phyloP scores from a whole-genome alignment of 139 green algal species.

The Gonium pectorale region DNA sequence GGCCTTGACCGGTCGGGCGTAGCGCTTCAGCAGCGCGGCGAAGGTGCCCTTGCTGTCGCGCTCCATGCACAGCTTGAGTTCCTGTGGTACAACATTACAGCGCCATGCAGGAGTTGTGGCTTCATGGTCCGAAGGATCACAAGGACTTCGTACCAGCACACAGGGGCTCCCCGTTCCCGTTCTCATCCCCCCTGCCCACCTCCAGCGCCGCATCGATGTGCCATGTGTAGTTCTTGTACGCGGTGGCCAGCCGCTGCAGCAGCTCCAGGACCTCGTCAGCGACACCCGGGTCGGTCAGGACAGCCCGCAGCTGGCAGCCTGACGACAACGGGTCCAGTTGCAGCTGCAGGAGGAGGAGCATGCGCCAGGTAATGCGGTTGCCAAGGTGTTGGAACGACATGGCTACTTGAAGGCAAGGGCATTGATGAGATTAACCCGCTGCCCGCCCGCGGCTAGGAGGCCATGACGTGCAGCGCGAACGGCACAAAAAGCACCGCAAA shows the following conservation, averaged over 20 bases:
- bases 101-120: too few relatives aligned
- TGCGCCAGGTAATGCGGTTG: too few relatives aligned
- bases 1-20: slow-evolving; percentile 1
- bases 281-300: slow-evolving; percentile 27
- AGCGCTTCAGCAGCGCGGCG: slow-evolving; percentile 7
- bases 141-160: too few relatives aligned
- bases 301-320: slow-evolving; percentile 11
- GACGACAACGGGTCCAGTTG: background rate
- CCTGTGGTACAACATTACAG: too few relatives aligned
- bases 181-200: background rate
- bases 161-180: too few relatives aligned
- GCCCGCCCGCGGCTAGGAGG: too few relatives aligned
- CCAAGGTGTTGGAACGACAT: too few relatives aligned
- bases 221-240: slow-evolving; percentile 22
- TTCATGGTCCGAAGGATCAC: too few relatives aligned
- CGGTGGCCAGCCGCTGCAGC: slow-evolving; percentile 22
- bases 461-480: too few relatives aligned
- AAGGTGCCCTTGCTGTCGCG: slow-evolving; percentile 30
- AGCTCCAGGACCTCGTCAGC: slow-evolving; percentile 14
- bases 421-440: too few relatives aligned
- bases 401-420: too few relatives aligned
- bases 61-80: slow-evolving; percentile 25
- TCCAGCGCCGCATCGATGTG: slow-evolving; percentile 10
- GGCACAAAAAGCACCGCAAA: too few relatives aligned
- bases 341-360: slow-evolving; percentile 1